These are phyloP conservation scores for Lipomyces japonicus DNA, from an alignment of 805 yeast genomes.

Conservation along the genomic window DNA sequence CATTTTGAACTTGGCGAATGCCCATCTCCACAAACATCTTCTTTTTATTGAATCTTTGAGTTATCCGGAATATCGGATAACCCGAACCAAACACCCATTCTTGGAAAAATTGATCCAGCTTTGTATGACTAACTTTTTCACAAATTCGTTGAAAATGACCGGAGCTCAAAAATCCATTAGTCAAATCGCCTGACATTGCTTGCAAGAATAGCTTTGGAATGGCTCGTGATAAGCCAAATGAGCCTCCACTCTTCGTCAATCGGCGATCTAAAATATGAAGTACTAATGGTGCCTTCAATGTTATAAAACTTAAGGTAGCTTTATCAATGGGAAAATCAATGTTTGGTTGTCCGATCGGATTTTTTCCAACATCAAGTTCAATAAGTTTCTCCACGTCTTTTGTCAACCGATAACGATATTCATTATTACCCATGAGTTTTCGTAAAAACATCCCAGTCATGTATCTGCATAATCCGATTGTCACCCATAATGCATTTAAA, in stretches of 20 bases:
- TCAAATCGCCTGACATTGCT: conserved; percentile 91
- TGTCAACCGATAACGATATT: conserved; percentile 68
- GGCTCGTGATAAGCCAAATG: conserved; percentile 87
- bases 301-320: conserved; percentile 62
- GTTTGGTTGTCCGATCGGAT: conserved; percentile 74
- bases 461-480: conserved; percentile 75
- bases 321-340: conserved; percentile 61
- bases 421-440: conserved; percentile 76
- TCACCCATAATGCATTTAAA: conserved; percentile 82
- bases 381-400: conserved; percentile 62
- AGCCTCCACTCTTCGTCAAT: conserved; percentile 93
- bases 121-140: conserved; percentile 86
- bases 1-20: conserved; percentile 80
- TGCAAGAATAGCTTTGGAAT: conserved; percentile 87
- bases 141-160: conserved; percentile 88
- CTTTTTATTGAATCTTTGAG: conserved; percentile 90
- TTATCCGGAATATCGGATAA: conserved; percentile 79
- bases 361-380: conserved; percentile 68
- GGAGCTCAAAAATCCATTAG: conserved; percentile 71
- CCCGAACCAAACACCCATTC: conserved; percentile 94
- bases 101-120: conserved; percentile 75
- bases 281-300: conserved; percentile 80
- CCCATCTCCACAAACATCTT: conserved; percentile 92
- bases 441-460: conserved; percentile 74
- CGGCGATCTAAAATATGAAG: conserved; percentile 79